Evolutionary conservation across 176 grass and related monocot genomes (phyloP), one percentile per base, ranked within the genome.

Genomic region (Bolboschoenus planiculmis): DNA sequence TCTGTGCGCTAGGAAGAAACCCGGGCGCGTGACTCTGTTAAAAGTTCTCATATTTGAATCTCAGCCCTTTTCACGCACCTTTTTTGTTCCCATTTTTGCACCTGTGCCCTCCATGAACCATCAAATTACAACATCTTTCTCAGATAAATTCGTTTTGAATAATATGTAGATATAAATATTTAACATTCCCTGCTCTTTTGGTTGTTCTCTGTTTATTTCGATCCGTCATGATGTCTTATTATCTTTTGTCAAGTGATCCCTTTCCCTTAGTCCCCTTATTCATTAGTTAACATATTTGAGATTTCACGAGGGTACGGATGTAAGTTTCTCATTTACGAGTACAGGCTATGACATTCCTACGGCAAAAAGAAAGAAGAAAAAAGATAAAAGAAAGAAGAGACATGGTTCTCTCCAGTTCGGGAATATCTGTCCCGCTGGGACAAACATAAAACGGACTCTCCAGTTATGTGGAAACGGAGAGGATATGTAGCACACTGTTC

Each of bases 11-110:
- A 57, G 16, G 20, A 82, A 42, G 21, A 10, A 82, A 76, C 1
- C 57, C 57, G 13, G 57, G 36, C 18, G 79, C 79, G 79, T 82
- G 79, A 82, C 10, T 81, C 54, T 80, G 78, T 16, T 80, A 31
- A 82, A 82, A 50, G 79, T 64, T 58, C 34, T 61, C 35, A 43
- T 59, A 81, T 62, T 60, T 62, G 36, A 64, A 62, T 82, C 35
- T 81, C 29, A 21, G 23, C 82, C 82, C 48, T 77, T 84, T 84
- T 84, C 24, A 20, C 35, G 24, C 16, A 18, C 30, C n/a, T 27
- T 58, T 29, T 35, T 26, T 60, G 34, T 56, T 76, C 16, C 16
- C 10, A 9, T 29, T 74, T 29, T 75, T 75, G 78, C 78, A 63
- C 31, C 26, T 13, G 11, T 47, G 39, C 36, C 78, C 56, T 60